Base-by-base conservation (phyloP, 1,284 basidiomycete species). In the Ganoderma sinense region DNA sequence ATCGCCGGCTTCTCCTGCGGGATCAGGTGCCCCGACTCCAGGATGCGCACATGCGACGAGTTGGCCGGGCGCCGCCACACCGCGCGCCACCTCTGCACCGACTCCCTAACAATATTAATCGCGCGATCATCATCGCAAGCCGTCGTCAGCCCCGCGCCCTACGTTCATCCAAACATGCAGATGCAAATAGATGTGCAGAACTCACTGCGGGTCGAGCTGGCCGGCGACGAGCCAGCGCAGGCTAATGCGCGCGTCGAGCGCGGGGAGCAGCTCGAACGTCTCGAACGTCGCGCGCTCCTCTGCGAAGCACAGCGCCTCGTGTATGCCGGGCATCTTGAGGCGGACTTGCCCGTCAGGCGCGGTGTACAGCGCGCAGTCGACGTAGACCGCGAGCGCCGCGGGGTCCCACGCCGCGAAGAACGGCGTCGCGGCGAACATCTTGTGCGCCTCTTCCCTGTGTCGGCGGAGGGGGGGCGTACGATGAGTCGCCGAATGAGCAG, bases 371-470 rank as follows among this genome's bases (percentile, higher is more conserved):
- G 87, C 93, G 73, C 90, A 87, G 23, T 90, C 84, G 43, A 96
- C 82, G 78, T 96, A 97, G 4, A 85, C 73, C 18, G 87, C 82
- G 41, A 97, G 85, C 4, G 90, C 90, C 0, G 83, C 86, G 0
- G 89, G 86, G 76, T 96, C 85, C 95, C 95, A 97, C 0, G 83
- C 81, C 6, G 79, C 74, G 79, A 95, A 97, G 84, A 95, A 97
- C 0, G 90, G 86, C 16, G 84, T 88, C 40, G 84, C 80, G 41
- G 81, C 75, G 74, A 96, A 88, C 0, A 81, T 78, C 23, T 77
- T 75, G 2, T 85, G 77, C 0, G 94, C 96, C 68, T 90, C 91
- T 59, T 89, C 86, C 53, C 93, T 91, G 72, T 36, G 33, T 33
- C 33, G 33, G 33, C 4, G 51, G 10, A 23, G n/a, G 45, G 29